Conservation (phyloP, 176 grass and related monocot genomes). For the Sorghum bicolor region DNA sequence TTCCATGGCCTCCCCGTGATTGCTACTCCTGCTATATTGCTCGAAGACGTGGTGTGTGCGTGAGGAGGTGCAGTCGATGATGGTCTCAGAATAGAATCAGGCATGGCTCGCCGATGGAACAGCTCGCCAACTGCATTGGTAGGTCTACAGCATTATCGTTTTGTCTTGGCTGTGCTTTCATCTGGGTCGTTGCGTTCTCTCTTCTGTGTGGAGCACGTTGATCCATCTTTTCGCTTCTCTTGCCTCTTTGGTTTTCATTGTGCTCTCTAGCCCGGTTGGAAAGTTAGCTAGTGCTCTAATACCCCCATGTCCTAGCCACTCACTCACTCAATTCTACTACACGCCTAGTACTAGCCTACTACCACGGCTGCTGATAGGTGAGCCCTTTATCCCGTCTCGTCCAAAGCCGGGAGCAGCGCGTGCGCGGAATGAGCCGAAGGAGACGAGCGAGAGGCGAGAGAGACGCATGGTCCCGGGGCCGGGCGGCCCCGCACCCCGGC, state of each 20-base stretch:
- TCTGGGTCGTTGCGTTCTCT: not conserved
- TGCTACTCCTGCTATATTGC: not conserved
- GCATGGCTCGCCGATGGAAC: conserved; percentile 12
- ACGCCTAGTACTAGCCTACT: not conserved
- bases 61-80: not conserved
- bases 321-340: not conserved
- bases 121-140: not conserved
- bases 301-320: too few relatives aligned
- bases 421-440: conserved; percentile 6
- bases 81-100: not conserved
- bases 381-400: not conserved
- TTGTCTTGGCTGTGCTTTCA: not conserved
- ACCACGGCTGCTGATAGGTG: not conserved
- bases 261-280: not conserved
- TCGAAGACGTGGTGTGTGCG: not conserved
- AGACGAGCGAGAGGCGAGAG: not conserved
- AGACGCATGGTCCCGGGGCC: too few relatives aligned
- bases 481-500: not conserved
- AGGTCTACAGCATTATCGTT: not conserved
- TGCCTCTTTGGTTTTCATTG: not conserved
- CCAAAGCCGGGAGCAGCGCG: conserved; percentile 40
- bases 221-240: not conserved
- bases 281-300: not conserved
- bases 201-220: not conserved
- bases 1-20: not conserved